These are phyloP conservation scores for Tetrapyrgos nigripes DNA, from an alignment of 1,284 basidiomycete species.

Conservation along the genomic window DNA sequence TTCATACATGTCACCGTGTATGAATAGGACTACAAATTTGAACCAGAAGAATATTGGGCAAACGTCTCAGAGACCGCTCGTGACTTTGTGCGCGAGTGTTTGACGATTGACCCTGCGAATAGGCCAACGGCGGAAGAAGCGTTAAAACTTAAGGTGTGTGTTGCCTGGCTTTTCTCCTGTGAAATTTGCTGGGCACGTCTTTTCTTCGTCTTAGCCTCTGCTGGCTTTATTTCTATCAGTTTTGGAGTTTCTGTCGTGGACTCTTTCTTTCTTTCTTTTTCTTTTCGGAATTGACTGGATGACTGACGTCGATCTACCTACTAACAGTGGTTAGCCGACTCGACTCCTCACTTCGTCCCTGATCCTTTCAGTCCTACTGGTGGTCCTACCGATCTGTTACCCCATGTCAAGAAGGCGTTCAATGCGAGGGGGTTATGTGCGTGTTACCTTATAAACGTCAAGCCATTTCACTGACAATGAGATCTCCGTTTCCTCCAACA, in stretches of 20 bases:
- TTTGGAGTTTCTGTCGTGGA: too few species aligned
- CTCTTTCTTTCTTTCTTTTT: background rate
- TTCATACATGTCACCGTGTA: too few species aligned
- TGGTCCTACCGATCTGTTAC: constrained; percentile 81
- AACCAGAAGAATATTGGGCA: constrained; percentile 86
- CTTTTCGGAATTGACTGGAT: too few species aligned
- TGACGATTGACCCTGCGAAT: constrained; percentile 82
- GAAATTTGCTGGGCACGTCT: too few species aligned
- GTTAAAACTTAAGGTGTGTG: constrained; percentile 65
- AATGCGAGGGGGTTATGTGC: constrained; percentile 87
- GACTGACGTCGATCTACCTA: background rate
- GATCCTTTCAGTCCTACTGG: constrained; percentile 65
- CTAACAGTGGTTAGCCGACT: constrained; percentile 73
- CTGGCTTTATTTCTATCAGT: too few species aligned
- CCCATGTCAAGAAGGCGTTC: constrained; percentile 88
- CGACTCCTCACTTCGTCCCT: constrained; percentile 72
- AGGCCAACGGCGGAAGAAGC: constrained; percentile 81
- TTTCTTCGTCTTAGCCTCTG: too few species aligned
- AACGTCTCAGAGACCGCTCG: constrained; percentile 84
- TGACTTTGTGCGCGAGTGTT: constrained; percentile 81
- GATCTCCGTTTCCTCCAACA: constrained; percentile 36
- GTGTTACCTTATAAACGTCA: constrained; percentile 44
- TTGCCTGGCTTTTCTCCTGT: too few species aligned
- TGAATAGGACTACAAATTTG: constrained; percentile 81
- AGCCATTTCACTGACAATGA: constrained; percentile 6